Percentiles rank a stretch among this genome's conserved stretches.
phyloP scores from a whole-genome alignment of 345 rosid species.

The Gossypium anomalum region DNA sequence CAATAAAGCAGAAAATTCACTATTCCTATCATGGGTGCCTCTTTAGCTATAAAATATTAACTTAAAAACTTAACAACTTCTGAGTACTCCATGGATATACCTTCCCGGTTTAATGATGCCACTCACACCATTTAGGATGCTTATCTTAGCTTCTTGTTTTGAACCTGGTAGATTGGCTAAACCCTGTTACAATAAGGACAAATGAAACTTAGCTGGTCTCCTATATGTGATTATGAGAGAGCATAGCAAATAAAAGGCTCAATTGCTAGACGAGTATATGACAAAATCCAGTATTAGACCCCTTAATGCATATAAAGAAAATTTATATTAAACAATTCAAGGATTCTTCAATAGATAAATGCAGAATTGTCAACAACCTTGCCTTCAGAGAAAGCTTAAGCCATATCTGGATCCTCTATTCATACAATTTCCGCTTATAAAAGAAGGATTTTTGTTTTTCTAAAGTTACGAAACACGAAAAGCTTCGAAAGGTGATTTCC shows the following conservation, averaged over 20 bases:
- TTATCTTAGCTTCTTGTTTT: slow-evolving; percentile 33
- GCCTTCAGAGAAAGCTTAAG: no score
- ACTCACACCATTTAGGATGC: slow-evolving; percentile 51
- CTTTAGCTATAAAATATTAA: neutral
- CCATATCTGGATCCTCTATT: no score
- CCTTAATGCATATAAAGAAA: no score
- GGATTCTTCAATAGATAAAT: no score
- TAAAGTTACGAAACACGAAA: no score
- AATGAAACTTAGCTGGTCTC: neutral
- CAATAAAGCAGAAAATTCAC: neutral
- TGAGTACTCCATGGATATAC: slow-evolving; percentile 16
- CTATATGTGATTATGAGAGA: neutral
- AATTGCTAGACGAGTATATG: neutral
- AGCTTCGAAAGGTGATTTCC: no score
- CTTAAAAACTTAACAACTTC: neutral
- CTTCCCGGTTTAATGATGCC: slow-evolving; percentile 62
- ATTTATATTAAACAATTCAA: no score
- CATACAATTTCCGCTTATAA: no score
- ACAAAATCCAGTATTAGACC: neutral
- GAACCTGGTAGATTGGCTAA: slow-evolving; percentile 12
- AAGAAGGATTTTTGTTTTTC: no score
- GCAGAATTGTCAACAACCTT: no score
- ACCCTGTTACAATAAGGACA: neutral
- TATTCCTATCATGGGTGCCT: neutral
- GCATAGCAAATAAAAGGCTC: neutral